Evolutionary conservation across 179 eudicot genomes (phyloP).

Genomic region (Nepenthes alata): DNA sequence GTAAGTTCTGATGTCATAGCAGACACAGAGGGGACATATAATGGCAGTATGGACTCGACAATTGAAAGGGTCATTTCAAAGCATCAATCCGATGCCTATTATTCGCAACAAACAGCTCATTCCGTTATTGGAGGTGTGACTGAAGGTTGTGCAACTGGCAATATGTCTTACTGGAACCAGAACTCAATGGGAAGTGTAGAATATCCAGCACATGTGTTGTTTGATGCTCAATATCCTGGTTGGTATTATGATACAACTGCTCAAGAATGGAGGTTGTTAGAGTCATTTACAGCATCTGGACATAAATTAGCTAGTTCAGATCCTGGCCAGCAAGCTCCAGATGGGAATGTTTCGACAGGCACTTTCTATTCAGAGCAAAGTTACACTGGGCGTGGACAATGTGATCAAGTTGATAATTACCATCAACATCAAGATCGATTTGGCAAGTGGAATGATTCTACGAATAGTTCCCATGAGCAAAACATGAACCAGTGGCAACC

Average conservation of each 20-base stretch:
- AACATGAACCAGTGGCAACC: slow-evolving; percentile 23
- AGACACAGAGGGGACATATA: slow-evolving; percentile 16
- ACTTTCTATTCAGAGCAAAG: slow-evolving; percentile 12
- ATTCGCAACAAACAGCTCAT: slow-evolving; percentile 45
- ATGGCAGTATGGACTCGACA: slow-evolving; percentile 8
- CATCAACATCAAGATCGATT: slow-evolving; percentile 18
- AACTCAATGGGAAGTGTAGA: slow-evolving; percentile 24
- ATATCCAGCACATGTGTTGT: slow-evolving; percentile 71
- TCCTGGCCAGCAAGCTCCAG: slow-evolving; percentile 22
- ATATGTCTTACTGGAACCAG: slow-evolving; percentile 16
- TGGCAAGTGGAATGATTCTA: slow-evolving; percentile 22
- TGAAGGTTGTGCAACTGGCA: slow-evolving; percentile 12
- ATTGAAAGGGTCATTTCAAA: slow-evolving; percentile 19
- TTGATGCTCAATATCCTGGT: slow-evolving; percentile 87
- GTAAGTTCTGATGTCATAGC: slow-evolving; percentile 30
- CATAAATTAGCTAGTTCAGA: slow-evolving; percentile 22
- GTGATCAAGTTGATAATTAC: slow-evolving; percentile 13
- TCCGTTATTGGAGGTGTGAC: slow-evolving; percentile 27
- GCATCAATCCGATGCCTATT: slow-evolving; percentile 28
- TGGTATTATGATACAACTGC: slow-evolving; percentile 72
- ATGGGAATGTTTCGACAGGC: slow-evolving; percentile 18
- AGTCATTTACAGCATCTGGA: slow-evolving; percentile 27
- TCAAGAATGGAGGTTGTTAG: slow-evolving; percentile 59
- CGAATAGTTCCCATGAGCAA: slow-evolving; percentile 20
- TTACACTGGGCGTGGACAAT: slow-evolving; percentile 8